These are phyloP conservation scores for Capsicum rhomboideum DNA, from an alignment of 257 asterid species.

Conservation along the genomic window DNA sequence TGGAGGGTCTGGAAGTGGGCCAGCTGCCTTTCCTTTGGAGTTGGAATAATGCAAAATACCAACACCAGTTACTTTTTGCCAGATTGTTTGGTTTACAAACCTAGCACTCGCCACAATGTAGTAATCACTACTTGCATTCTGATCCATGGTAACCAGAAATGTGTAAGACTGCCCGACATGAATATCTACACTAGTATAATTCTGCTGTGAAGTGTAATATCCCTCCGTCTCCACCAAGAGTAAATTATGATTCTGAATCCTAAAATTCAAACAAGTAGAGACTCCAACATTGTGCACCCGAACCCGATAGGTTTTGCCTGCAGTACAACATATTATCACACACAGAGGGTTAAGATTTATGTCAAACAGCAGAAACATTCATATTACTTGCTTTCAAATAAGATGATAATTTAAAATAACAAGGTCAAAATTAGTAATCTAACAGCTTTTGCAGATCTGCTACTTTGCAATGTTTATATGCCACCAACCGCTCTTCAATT, in stretches of 20 bases:
- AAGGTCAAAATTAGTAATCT: not conserved
- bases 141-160: constrained; percentile 82
- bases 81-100: constrained; percentile 75
- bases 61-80: constrained; percentile 92
- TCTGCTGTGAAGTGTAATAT: constrained; percentile 74
- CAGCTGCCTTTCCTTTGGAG: constrained; percentile 61
- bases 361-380: not conserved
- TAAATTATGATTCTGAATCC: constrained; percentile 79
- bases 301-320: constrained; percentile 85
- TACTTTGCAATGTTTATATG: not conserved
- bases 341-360: not conserved
- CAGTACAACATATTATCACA: not conserved
- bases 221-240: constrained; percentile 95
- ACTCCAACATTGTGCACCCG: constrained; percentile 88
- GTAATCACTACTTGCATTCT: constrained; percentile 94
- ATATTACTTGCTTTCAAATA: not conserved
- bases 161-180: constrained; percentile 92
- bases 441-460: not conserved
- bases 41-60: constrained; percentile 80
- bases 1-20: constrained; percentile 93
- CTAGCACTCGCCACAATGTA: constrained; percentile 91
- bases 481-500: not conserved
- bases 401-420: not conserved
- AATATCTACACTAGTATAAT: constrained; percentile 66
- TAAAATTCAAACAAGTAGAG: constrained; percentile 79